Evolutionary conservation across 352 stramenopile species (phyloP), one percentile per base, ranked within the genome.

Genomic region (Phytopythium oedochilum): DNA sequence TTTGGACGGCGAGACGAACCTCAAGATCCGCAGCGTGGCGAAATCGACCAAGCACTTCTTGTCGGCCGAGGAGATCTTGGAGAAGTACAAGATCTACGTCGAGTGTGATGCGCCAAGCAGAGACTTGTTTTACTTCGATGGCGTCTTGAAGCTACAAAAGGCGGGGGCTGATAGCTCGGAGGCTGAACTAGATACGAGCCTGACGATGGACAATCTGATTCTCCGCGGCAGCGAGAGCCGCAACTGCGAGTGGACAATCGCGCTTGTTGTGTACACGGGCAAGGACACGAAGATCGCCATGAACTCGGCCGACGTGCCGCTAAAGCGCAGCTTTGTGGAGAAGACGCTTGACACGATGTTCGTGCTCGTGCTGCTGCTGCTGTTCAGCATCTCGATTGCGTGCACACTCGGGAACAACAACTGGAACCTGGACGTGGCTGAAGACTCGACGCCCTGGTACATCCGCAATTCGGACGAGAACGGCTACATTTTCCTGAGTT

Each of bases 271-370:
- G 14, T 96, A 95, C 68, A 91, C 83, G 2, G 86, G 86, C 7
- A 76, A 69, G 26, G 77, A 94, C 39, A 93, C 85, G 0, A 96
- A 95, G 60, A 86, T 94, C 18, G 73, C 78, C 23, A 88, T 92
- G 74, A 96, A 96, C 68, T 89, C 84, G 14, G 67, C 78, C 3
- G 74, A 71, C n/a, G 78, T 90, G 25, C 86, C 86, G 17, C 56
- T 94, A 5, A 94, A 94, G 61, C 81, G 86, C 36, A 94, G 80
- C 50, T 92, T 91, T 61, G 84, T 94, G 25, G 85, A 94, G 60
- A 89, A 89, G 64, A 94, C 82, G 1, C 62, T 94, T 47, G 83
- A 94, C 48, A 93, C 77, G 11, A 94, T 94, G 83, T 94, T 96
- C 36, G 82, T 96, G 35, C 63, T 96, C 11, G 78, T 94, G 28